Evolutionary conservation across 768 basidiomycete species (phyloP).

Genomic region (Kwoniella botswanensis): DNA sequence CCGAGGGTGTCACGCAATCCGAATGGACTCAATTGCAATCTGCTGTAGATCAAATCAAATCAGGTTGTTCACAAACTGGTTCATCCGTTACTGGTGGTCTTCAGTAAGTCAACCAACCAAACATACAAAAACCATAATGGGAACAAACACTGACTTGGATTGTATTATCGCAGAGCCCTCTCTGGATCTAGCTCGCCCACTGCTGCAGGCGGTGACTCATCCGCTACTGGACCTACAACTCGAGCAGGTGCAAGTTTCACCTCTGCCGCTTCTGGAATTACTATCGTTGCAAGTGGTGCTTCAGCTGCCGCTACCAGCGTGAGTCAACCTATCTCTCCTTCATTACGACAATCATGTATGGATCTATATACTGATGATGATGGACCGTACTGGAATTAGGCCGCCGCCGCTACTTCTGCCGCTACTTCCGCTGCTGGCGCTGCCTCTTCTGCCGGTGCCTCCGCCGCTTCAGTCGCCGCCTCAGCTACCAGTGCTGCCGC

Average conservation of each 20-base stretch:
- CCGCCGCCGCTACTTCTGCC: slow-evolving; percentile 4
- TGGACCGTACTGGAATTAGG: too few species aligned
- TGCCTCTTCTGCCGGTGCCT: slow-evolving; percentile 10
- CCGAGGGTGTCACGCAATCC: slow-evolving; percentile 14
- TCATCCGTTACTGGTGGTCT: slow-evolving; percentile 22
- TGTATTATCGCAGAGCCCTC: neutral
- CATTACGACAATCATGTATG: neutral
- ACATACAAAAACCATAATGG: too few species aligned
- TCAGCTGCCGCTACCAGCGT: neutral
- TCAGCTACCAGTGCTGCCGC: slow-evolving; percentile 10
- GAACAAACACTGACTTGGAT: too few species aligned
- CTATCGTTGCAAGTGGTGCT: slow-evolving; percentile 5
- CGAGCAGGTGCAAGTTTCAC: slow-evolving; percentile 1
- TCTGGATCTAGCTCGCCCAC: slow-evolving; percentile 1
- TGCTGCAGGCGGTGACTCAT: slow-evolving; percentile 9
- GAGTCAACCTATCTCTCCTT: neutral
- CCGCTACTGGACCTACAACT: neutral
- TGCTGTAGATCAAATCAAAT: slow-evolving; percentile 23
- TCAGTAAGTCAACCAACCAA: slow-evolving; percentile 13
- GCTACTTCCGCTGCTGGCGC: slow-evolving; percentile 7
- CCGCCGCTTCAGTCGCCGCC: neutral
- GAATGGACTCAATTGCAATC: slow-evolving; percentile 21
- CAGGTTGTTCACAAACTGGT: slow-evolving; percentile 21
- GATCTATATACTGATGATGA: too few species aligned
- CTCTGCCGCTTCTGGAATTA: slow-evolving; percentile 9